Base-by-base conservation (phyloP, 108 stramenopile species). In the Cyclotella cryptica region DNA sequence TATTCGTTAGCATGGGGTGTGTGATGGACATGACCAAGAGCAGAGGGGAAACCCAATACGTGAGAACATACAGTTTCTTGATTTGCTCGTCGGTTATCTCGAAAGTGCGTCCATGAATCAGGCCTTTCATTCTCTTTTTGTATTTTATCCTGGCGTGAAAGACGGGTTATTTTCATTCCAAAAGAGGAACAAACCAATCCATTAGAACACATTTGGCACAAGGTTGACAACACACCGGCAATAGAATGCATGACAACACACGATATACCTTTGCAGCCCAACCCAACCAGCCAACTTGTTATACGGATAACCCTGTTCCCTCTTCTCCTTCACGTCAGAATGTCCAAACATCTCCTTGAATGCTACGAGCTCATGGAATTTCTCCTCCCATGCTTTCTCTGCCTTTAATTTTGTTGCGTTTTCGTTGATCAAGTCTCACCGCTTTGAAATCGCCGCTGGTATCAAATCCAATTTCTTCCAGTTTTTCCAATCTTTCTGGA, bases 71-170 rank as follows among this genome's bases (percentile, higher is more conserved):
- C 66, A 77, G 69, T 41, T 62, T 69, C 69, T 69, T 77, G 66
- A 77, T 70, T 67, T 77, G 77, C 30, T 77, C 77, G 49, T 77
- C 77, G n/a, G 68, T 77, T 43, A 77, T 77, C 18, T 44, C 68
- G 45, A 73, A 52, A 24, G 64, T 65, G 9, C 64, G 17, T 15
- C 64, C 64, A 65, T 21, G 22, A 26, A 19, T 45, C 43, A 45
- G 4, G 11, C 64, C 64, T 45, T 45, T 43, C 64, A 44, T 46
- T 22, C 21, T 43, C 64, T 45, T 65, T 43, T 65, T 65, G 19
- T 65, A 65, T 14, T 65, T 65, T 17, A 22, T 43, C 19, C 64
- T 51, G 49, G 1, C 6, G 19, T 35, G 19, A 51, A 8, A 51
- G 49, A 51, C 8, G 8, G 1, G 49, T 51, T 51, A 19, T 19